Evolutionary conservation across 2,329 filamentous ascomycete species (phyloP).

Genomic region (Sporothrix brasiliensis): DNA sequence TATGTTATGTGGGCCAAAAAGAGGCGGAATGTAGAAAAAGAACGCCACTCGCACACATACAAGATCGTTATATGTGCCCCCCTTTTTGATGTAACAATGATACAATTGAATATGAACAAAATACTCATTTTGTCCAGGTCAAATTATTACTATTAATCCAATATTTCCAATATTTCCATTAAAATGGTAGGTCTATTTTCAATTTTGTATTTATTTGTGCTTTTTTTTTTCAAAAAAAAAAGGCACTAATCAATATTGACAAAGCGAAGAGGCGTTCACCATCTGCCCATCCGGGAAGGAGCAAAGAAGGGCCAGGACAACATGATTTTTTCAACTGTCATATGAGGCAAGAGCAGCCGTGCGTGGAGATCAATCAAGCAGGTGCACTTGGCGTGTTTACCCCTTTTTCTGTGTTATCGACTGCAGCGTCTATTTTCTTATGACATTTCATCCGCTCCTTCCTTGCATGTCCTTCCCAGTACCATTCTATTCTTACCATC

Average conservation of each 20-base stretch:
- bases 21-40: neutral
- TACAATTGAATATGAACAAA: no score
- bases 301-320: no score
- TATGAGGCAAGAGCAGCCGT: constrained; percentile 25
- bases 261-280: no score
- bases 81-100: neutral
- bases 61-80: neutral
- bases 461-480: constrained; percentile 1
- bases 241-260: no score
- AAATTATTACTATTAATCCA: neutral
- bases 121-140: no score
- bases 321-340: no score
- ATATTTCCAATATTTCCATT: neutral
- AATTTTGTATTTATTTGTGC: neutral
- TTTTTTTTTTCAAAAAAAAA: neutral
- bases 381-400: constrained; percentile 25
- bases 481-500: neutral
- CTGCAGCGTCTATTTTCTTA: constrained; percentile 1
- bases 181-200: no score
- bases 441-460: neutral
- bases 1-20: neutral
- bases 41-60: neutral
- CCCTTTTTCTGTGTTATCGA: neutral
- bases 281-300: no score
- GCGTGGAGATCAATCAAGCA: constrained; percentile 26